Evolutionary conservation across 106 monocot genomes (phyloP).

Genomic region (Posidonia australis): DNA sequence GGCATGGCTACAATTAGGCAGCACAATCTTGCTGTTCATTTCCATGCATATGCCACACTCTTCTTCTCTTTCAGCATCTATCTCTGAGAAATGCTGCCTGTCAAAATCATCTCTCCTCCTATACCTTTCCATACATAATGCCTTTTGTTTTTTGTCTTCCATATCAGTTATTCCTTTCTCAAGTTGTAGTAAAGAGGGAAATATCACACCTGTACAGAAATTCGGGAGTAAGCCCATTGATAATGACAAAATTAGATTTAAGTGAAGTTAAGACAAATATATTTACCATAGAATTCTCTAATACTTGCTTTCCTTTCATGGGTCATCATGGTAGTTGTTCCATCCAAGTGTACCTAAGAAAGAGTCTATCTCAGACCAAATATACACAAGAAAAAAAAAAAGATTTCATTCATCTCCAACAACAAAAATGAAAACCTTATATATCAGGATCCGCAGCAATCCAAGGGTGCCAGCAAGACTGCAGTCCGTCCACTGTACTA

Average conservation of each 20-base stretch:
- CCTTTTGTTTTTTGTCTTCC: slow-evolving; percentile 82
- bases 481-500: slow-evolving; percentile 82
- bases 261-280: neutral
- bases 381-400: neutral
- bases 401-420: slow-evolving; percentile 32
- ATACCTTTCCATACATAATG: slow-evolving; percentile 63
- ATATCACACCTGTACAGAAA: slow-evolving; percentile 16
- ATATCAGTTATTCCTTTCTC: slow-evolving; percentile 66
- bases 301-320: slow-evolving; percentile 87
- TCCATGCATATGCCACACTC: slow-evolving; percentile 88
- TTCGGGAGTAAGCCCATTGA: neutral
- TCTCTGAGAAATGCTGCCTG: slow-evolving; percentile 6
- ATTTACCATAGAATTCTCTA: slow-evolving; percentile 77
- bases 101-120: slow-evolving; percentile 53
- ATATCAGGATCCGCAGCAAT: slow-evolving; percentile 39
- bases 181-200: slow-evolving; percentile 25
- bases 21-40: slow-evolving; percentile 70
- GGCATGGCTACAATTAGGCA: slow-evolving; percentile 78
- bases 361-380: neutral
- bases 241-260: neutral
- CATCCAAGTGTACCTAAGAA: slow-evolving; percentile 65
- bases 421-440: slow-evolving; percentile 37
- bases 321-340: slow-evolving; percentile 75
- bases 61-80: slow-evolving; percentile 23
- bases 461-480: slow-evolving; percentile 82